These are phyloP conservation scores for Venturia carpophila DNA, from an alignment of 2,329 filamentous ascomycete species.

Conservation along the genomic window DNA sequence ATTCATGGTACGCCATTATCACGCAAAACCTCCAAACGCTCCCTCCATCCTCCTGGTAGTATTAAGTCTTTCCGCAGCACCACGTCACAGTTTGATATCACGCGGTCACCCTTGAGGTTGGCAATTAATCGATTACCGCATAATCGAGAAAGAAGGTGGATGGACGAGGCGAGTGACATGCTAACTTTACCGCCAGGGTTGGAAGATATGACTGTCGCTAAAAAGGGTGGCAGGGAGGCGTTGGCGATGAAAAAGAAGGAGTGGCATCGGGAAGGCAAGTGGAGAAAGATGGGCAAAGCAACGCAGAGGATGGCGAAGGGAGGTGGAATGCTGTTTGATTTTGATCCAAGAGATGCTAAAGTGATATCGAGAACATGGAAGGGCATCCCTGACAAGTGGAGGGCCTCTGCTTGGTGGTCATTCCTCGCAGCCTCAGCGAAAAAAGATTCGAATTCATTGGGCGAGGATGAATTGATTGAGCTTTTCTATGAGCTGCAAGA, in stretches of 20 bases:
- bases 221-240: constrained; percentile 42
- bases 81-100: constrained; percentile 33
- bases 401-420: constrained; percentile 86
- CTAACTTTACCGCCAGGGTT: constrained; percentile 51
- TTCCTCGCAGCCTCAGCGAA: constrained; percentile 75
- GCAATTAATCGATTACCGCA: constrained; percentile 44
- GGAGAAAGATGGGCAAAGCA: constrained; percentile 55
- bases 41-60: constrained; percentile 35
- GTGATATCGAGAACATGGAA: constrained; percentile 93
- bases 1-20: constrained; percentile 6
- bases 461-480: constrained; percentile 63
- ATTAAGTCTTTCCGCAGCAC: constrained; percentile 33
- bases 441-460: constrained; percentile 51
- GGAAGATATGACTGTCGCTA: constrained; percentile 36
- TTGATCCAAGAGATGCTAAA: constrained; percentile 70
- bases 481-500: constrained; percentile 66
- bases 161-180: constrained; percentile 58
- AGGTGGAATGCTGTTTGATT: constrained; percentile 63
- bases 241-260: constrained; percentile 49
- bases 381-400: constrained; percentile 93
- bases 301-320: constrained; percentile 30
- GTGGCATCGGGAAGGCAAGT: constrained; percentile 56
- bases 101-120: constrained; percentile 40
- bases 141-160: constrained; percentile 41
- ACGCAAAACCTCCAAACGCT: constrained; percentile 21